Conservation (phyloP, 345 rosid species). For the Dipteronia sinensis region DNA sequence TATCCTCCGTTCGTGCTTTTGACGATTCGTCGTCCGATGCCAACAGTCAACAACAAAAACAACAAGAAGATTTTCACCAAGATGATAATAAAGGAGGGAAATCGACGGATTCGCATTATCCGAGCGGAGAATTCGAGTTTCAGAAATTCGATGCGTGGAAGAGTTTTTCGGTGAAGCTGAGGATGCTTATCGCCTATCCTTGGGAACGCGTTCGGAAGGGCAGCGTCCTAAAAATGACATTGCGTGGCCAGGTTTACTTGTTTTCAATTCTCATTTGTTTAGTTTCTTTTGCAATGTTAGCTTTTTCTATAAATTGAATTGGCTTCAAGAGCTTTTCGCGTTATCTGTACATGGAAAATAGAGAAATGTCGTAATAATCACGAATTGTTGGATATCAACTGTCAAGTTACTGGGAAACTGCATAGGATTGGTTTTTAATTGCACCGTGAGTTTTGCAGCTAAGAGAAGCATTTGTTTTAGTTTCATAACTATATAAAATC, state of each 20-base stretch:
- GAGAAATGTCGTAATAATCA: background rate
- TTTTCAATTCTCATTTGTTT: background rate
- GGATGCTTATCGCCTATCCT: slow-evolving; percentile 79
- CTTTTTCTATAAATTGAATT: background rate
- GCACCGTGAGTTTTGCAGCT: background rate
- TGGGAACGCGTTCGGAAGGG: slow-evolving; percentile 92
- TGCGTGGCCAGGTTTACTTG: slow-evolving; percentile 90
- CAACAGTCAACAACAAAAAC: slow-evolving; percentile 26
- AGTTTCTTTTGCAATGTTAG: background rate
- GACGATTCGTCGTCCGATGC: slow-evolving; percentile 59
- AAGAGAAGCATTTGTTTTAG: too few relatives aligned
- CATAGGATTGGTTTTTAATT: background rate
- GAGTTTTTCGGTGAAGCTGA: slow-evolving; percentile 61
- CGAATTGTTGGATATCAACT: background rate
- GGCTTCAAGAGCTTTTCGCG: background rate
- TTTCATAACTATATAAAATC: background rate
- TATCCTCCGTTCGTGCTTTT: slow-evolving; percentile 57
- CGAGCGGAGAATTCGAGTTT: slow-evolving; percentile 71
- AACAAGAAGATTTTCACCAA: background rate
- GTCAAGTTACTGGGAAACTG: background rate
- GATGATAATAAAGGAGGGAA: background rate
- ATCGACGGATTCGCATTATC: slow-evolving; percentile 50
- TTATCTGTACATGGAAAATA: background rate
- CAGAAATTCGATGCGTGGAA: slow-evolving; percentile 54
- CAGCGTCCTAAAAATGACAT: slow-evolving; percentile 75